These are phyloP conservation scores for Clavispora vitiphila DNA, from an alignment of 805 yeast genomes.

Conservation along the genomic window DNA sequence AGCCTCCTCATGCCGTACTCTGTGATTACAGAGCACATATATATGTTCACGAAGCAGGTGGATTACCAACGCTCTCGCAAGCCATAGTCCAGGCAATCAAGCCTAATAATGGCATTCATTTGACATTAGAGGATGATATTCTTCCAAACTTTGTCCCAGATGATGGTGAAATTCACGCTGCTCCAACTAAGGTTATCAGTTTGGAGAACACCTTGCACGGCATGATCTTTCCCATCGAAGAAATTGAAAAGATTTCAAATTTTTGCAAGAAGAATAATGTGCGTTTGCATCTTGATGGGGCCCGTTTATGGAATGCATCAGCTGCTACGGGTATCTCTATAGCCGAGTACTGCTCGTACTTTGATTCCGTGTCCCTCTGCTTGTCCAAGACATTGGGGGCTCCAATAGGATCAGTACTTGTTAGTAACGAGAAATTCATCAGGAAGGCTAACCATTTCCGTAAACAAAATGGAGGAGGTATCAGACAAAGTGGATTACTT, in stretches of 20 bases:
- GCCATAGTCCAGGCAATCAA: conserved; percentile 37
- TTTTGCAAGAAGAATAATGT: conserved; percentile 32
- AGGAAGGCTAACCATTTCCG: conserved; percentile 41
- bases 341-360: conserved; percentile 34
- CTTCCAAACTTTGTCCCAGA: conserved; percentile 34
- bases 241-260: conserved; percentile 30
- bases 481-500: conserved; percentile 38
- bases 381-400: conserved; percentile 41
- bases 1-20: conserved; percentile 38
- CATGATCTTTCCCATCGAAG: conserved; percentile 36
- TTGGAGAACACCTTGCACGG: conserved; percentile 43
- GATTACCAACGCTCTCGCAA: conserved; percentile 38
- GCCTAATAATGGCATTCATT: conserved; percentile 30
- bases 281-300: conserved; percentile 39
- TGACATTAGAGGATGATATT: conserved; percentile 36
- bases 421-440: conserved; percentile 26
- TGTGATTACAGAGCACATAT: conserved; percentile 38
- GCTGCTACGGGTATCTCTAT: conserved; percentile 35
- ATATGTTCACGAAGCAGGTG: conserved; percentile 38
- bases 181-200: conserved; percentile 40
- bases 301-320: conserved; percentile 41
- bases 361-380: conserved; percentile 40
- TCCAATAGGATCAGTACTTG: conserved; percentile 40
- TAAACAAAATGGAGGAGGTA: conserved; percentile 42
- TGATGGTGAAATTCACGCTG: conserved; percentile 41